Conservation (phyloP, 2,329 filamentous ascomycete genomes). For the Epichloe sibirici region DNA sequence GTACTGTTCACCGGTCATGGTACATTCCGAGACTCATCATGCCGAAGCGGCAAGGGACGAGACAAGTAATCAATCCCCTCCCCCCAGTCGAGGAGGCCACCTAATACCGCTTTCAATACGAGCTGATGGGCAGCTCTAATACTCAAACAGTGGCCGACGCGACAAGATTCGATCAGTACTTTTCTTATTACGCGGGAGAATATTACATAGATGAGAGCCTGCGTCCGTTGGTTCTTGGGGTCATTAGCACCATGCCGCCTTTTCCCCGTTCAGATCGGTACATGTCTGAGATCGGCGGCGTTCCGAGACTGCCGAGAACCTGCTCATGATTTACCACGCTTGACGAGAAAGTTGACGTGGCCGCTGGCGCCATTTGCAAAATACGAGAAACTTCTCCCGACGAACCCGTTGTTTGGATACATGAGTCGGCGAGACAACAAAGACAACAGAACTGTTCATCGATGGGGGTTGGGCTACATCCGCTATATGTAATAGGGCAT, state of each 20-base stretch:
- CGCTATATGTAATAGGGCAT: no score
- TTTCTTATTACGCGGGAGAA: no score
- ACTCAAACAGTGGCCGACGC: background rate
- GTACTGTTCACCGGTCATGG: background rate
- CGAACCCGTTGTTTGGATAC: no score
- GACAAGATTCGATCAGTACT: background rate
- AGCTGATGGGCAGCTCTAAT: background rate
- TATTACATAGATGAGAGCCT: no score
- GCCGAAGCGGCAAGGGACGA: no score
- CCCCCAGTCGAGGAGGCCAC: background rate
- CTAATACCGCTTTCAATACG: background rate
- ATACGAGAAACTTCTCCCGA: background rate
- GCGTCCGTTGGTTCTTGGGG: background rate
- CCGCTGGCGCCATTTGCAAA: background rate
- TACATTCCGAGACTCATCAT: no score
- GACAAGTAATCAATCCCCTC: no score
- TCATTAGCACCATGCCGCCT: background rate
- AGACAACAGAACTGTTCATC: no score
- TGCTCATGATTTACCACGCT: background rate
- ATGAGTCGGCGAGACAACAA: no score
- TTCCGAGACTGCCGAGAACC: background rate
- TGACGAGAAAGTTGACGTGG: background rate
- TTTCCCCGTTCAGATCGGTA: background rate
- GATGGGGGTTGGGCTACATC: no score
- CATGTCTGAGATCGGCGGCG: background rate